Percentiles rank a stretch among this genome's conserved stretches.
Evolutionary conservation across 1,284 basidiomycete genomes (phyloP).

Genomic region (Heliocybe sulcata): DNA sequence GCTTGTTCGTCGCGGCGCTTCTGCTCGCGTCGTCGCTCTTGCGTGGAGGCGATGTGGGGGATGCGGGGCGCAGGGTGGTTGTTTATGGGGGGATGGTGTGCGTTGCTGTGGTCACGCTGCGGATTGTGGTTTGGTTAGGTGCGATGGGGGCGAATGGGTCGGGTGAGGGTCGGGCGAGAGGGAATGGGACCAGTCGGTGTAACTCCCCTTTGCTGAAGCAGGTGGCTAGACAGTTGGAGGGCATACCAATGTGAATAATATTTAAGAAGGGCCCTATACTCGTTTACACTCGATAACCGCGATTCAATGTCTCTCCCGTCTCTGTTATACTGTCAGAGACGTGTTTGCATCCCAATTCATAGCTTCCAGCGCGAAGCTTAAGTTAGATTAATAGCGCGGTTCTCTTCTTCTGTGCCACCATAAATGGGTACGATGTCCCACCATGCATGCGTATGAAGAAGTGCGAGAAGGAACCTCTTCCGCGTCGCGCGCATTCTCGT

Average conservation of each 20-base stretch:
- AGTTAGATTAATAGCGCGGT: too few relatives aligned
- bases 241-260: neutral
- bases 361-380: too few relatives aligned
- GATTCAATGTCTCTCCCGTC: too few relatives aligned
- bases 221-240: neutral
- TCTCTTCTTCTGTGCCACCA: too few relatives aligned
- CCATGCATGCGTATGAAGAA: too few relatives aligned
- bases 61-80: neutral
- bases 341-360: too few relatives aligned
- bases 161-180: neutral
- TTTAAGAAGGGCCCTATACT: too few relatives aligned
- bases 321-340: too few relatives aligned
- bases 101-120: neutral
- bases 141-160: neutral
- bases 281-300: too few relatives aligned
- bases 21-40: neutral
- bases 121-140: neutral
- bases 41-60: neutral
- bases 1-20: neutral
- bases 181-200: neutral
- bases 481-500: too few relatives aligned
- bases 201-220: neutral
- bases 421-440: too few relatives aligned
- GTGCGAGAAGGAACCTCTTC: too few relatives aligned
- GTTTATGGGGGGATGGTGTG: neutral